These are phyloP conservation scores for Penicillium roqueforti DNA, from an alignment of 495 filamentous ascomycete genomes.

Conservation along the genomic window DNA sequence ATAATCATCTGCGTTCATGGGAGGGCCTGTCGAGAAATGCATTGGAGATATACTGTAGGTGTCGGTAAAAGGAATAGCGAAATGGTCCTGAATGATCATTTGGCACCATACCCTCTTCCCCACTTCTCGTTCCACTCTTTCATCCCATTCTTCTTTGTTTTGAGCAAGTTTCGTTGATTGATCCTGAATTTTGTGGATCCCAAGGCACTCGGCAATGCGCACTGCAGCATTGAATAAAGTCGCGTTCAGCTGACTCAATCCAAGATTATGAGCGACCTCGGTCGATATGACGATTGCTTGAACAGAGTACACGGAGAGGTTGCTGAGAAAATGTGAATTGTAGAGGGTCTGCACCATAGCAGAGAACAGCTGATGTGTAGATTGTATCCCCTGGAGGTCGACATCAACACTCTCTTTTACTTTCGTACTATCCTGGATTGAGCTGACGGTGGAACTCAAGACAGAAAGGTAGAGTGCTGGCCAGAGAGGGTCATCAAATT, in stretches of 20 bases:
- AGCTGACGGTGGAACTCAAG: slow-evolving; percentile 27
- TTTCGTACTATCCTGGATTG: slow-evolving; percentile 27
- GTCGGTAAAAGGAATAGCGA: slow-evolving; percentile 46
- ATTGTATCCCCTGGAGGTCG: slow-evolving; percentile 20
- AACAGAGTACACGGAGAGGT: slow-evolving; percentile 37
- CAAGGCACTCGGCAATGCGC: slow-evolving; percentile 37
- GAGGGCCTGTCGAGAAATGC: slow-evolving; percentile 37
- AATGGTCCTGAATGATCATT: slow-evolving; percentile 46
- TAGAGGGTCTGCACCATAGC: slow-evolving; percentile 30
- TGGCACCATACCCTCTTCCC: slow-evolving; percentile 44
- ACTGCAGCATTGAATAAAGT: slow-evolving; percentile 38
- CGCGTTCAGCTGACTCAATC: slow-evolving; percentile 40
- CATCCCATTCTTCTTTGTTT: slow-evolving; percentile 25
- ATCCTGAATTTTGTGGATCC: slow-evolving; percentile 31
- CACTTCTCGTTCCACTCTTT: slow-evolving; percentile 34
- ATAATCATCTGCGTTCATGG: slow-evolving; percentile 39
- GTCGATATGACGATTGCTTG: slow-evolving; percentile 45
- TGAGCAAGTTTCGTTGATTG: slow-evolving; percentile 15
- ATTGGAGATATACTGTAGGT: slow-evolving; percentile 42
- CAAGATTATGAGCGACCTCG: slow-evolving; percentile 44
- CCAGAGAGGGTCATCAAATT: slow-evolving; percentile 30
- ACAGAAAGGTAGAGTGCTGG: slow-evolving; percentile 29
- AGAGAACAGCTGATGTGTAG: slow-evolving; percentile 25
- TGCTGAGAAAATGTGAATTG: slow-evolving; percentile 25
- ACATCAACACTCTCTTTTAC: slow-evolving; percentile 19